Conservation (phyloP, 177 flowering plant genomes). For the Vitis hybrid region DNA sequence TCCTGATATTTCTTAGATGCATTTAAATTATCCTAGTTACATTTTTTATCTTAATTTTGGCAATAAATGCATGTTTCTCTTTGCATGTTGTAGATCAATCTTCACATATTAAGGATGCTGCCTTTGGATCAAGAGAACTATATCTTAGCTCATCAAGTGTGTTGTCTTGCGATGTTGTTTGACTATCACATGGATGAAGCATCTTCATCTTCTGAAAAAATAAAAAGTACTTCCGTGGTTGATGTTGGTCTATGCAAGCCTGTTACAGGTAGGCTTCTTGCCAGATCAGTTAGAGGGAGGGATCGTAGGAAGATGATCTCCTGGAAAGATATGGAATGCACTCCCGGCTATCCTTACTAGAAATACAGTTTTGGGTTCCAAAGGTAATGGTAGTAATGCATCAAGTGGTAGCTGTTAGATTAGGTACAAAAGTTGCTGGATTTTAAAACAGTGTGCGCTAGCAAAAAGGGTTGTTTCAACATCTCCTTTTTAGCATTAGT, state of each 20-base stretch:
- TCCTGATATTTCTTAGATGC: background rate
- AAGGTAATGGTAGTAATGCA: too few relatives aligned
- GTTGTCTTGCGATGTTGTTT: conserved; percentile 78
- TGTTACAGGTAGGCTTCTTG: conserved; percentile 54
- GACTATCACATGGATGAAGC: conserved; percentile 65
- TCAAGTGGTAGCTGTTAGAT: too few relatives aligned
- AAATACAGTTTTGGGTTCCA: background rate
- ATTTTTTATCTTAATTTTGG: too few relatives aligned
- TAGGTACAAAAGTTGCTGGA: too few relatives aligned
- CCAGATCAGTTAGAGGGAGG: conserved; percentile 82
- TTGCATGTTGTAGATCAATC: conserved; percentile 59
- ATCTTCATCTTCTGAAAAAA: conserved; percentile 33
- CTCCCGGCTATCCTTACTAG: conserved; percentile 58
- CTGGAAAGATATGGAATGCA: conserved; percentile 74
- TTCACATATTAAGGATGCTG: conserved; percentile 64
- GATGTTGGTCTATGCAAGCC: conserved; percentile 85
- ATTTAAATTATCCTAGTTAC: too few relatives aligned
- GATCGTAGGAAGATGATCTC: conserved; percentile 88
- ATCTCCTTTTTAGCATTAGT: too few relatives aligned
- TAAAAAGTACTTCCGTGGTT: conserved; percentile 51
- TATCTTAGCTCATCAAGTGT: conserved; percentile 74
- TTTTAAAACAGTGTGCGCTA: too few relatives aligned
- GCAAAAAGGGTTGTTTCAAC: too few relatives aligned
- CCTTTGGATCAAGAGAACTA: conserved; percentile 59
- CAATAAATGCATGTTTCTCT: background rate